Percentiles rank a stretch among this genome's conserved stretches.
Evolutionary conservation across 108 stramenopile species (phyloP).

Genomic region (Schizochytrium sp.): DNA sequence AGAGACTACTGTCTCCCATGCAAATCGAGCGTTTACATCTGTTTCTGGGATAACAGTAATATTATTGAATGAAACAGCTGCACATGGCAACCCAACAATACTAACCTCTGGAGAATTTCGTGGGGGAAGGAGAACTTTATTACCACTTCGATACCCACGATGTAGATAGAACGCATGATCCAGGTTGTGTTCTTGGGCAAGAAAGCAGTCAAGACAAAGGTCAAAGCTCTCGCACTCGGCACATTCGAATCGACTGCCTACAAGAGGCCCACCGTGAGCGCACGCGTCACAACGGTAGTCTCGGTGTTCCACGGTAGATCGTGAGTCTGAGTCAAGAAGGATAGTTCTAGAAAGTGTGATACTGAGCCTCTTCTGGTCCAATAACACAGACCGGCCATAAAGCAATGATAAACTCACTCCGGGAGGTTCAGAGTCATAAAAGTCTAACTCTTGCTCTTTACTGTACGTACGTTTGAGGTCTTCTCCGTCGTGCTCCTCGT

Average conservation of each 20-base stretch:
- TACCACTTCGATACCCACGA: not conserved
- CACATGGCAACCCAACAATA: constrained; percentile 14
- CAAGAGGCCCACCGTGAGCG: not conserved
- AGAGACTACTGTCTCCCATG: not conserved
- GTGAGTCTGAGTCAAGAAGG: not conserved
- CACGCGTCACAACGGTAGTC: constrained; percentile 42
- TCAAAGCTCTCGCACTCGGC: constrained; percentile 20
- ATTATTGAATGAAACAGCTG: not conserved
- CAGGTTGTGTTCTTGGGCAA: not conserved
- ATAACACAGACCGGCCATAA: not conserved
- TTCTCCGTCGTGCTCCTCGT: not conserved
- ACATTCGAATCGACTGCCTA: constrained; percentile 31
- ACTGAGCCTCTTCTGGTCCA: not conserved
- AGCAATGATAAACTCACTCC: not conserved
- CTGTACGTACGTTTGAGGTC: not conserved
- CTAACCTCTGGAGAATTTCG: not conserved
- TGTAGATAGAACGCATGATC: not conserved
- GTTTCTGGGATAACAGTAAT: too few species aligned
- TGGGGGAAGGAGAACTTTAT: not conserved
- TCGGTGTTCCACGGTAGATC: not conserved
- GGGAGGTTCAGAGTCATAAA: not conserved
- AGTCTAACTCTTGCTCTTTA: not conserved
- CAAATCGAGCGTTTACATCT: not conserved
- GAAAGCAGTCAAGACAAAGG: constrained; percentile 18
- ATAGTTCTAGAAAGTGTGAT: not conserved